Percentiles rank a stretch among this genome's conserved stretches.
Evolutionary conservation across 768 basidiomycete species (phyloP).

Genomic region (Gelatoporia subvermispora): DNA sequence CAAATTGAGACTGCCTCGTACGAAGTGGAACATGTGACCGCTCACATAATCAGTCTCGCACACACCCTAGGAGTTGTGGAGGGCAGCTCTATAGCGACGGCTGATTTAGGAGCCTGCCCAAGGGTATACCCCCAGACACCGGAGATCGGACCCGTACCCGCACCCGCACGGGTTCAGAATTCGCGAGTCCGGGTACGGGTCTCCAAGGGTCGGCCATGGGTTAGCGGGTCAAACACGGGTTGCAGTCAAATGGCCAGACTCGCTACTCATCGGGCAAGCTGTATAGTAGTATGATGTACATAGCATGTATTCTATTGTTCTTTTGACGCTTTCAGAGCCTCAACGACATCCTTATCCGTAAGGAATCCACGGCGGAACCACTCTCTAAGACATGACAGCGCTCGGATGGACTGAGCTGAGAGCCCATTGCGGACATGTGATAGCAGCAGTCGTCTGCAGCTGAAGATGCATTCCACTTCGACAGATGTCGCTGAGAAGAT

Average conservation of each 20-base stretch:
- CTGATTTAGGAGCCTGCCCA: too few species aligned
- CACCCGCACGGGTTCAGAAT: conserved; percentile 2
- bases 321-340: conserved; percentile 5
- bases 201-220: conserved; percentile 1
- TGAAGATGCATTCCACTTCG: conserved; percentile 26
- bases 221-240: not conserved
- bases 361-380: conserved; percentile 25
- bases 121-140: conserved; percentile 7
- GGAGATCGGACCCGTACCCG: conserved; percentile 4
- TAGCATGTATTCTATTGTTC: conserved; percentile 9
- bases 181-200: not conserved
- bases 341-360: conserved; percentile 17
- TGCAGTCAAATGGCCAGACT: not conserved
- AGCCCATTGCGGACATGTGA: conserved; percentile 23
- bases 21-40: too few species aligned
- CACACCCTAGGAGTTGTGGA: too few species aligned
- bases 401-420: conserved; percentile 22
- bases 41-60: too few species aligned
- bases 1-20: too few species aligned
- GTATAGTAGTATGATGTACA: not conserved
- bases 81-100: too few species aligned
- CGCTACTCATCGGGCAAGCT: not conserved
- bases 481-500: conserved; percentile 25
- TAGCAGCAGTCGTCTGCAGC: conserved; percentile 21
- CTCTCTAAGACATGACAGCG: conserved; percentile 26